Conservation (phyloP, 257 asterid species). For the Lycium barbarum region DNA sequence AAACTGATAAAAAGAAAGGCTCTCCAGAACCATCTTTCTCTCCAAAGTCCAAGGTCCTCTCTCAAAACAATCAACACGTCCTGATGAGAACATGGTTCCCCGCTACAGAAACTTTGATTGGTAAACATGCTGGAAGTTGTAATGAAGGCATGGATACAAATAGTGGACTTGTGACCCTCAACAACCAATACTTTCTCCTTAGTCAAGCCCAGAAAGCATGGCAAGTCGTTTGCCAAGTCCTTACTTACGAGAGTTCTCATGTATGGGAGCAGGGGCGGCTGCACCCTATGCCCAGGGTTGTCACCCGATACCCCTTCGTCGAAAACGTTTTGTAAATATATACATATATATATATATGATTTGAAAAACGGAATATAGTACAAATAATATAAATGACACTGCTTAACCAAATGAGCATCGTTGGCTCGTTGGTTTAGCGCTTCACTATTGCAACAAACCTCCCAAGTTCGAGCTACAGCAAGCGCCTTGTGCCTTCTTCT, state of each 20-base stretch:
- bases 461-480: too few relatives aligned
- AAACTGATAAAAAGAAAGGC: background rate
- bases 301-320: too few relatives aligned
- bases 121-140: constrained; percentile 18
- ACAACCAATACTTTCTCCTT: background rate
- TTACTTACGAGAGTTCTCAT: background rate
- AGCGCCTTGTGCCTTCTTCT: too few relatives aligned
- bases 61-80: background rate
- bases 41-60: constrained; percentile 17
- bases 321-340: too few relatives aligned
- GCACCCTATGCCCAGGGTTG: too few relatives aligned
- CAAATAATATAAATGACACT: too few relatives aligned
- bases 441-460: too few relatives aligned
- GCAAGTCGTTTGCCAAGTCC: background rate
- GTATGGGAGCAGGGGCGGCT: background rate
- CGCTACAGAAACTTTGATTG: background rate
- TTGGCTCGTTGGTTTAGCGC: too few relatives aligned
- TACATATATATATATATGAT: too few relatives aligned
- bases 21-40: background rate
- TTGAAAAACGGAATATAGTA: too few relatives aligned
- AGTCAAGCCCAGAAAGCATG: background rate
- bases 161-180: constrained; percentile 20
- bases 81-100: background rate
- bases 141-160: constrained; percentile 6
- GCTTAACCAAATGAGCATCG: too few relatives aligned